These are phyloP conservation scores for Aurantiochytrium sp. DNA, from an alignment of 108 stramenopile species.

Conservation along the genomic window DNA sequence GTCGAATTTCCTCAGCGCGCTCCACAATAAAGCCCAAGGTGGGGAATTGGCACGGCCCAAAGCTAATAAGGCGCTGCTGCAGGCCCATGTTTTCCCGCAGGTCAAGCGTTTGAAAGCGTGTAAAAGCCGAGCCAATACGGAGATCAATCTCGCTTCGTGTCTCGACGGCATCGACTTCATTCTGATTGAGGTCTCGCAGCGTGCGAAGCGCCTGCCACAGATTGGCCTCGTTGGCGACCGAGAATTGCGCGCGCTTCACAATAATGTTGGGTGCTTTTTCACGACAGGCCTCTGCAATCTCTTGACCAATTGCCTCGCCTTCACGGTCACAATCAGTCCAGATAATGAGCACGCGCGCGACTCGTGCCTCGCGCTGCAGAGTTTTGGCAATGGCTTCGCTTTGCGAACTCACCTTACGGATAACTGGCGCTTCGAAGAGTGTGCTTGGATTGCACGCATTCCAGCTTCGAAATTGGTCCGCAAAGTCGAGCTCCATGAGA, in stretches of 20 bases:
- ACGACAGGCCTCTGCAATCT: conserved; percentile 75
- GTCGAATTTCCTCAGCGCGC: conserved; percentile 80
- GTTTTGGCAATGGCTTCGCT: conserved; percentile 14
- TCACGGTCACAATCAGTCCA: conserved; percentile 99
- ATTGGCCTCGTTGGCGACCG: conserved; percentile 81
- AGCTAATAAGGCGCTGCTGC: conserved; percentile 53
- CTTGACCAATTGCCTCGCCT: conserved; percentile 91
- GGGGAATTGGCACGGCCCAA: conserved; percentile 96
- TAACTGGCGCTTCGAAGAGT: conserved; percentile 39
- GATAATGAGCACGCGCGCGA: conserved; percentile 67
- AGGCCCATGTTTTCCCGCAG: conserved; percentile 81
- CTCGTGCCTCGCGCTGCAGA: conserved; percentile 20
- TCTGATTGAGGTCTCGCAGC: conserved; percentile 74
- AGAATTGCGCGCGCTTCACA: conserved; percentile 86
- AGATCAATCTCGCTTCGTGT: conserved; percentile 91
- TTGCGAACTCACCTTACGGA: conserved; percentile 22
- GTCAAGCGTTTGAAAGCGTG: conserved; percentile 82
- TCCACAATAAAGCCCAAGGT: conserved; percentile 91
- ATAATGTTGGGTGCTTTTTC: conserved; percentile 50
- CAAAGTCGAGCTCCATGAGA: conserved; percentile 88
- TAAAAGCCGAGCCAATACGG: conserved; percentile 88
- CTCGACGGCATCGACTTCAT: conserved; percentile 78
- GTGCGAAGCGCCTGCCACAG: conserved; percentile 71
- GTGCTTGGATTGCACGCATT: conserved; percentile 79
- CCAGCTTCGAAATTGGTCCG: conserved; percentile 70